Conservation (phyloP, 2,329 filamentous ascomycete species). For the Grosmannia serpens region DNA sequence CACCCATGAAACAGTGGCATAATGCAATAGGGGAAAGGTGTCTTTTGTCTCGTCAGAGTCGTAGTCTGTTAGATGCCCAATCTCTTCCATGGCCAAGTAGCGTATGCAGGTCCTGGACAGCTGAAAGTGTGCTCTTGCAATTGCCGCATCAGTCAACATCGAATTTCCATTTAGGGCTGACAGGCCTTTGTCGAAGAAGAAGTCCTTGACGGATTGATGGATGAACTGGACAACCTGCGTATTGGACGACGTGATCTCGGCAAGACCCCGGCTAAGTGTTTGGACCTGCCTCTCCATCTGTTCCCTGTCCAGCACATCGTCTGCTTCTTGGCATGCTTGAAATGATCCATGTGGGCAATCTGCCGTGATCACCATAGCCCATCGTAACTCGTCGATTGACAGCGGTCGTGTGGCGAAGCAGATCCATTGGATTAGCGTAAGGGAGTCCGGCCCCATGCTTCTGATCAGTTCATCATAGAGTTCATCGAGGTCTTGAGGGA, state of each 20-base stretch:
- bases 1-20: neutral
- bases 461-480: neutral
- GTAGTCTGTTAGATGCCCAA: neutral
- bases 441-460: neutral
- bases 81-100: neutral
- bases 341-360: neutral
- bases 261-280: neutral
- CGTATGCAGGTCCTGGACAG: neutral
- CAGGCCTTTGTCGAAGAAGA: neutral
- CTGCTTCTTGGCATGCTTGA: neutral
- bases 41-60: neutral
- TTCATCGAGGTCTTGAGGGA: neutral
- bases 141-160: neutral
- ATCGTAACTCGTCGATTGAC: neutral
- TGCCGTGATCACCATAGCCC: neutral
- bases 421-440: neutral
- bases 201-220: neutral
- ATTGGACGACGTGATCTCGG: neutral
- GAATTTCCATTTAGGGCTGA: neutral
- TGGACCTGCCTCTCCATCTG: neutral
- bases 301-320: neutral
- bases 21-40: neutral
- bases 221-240: neutral
- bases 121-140: neutral
- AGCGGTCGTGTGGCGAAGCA: neutral